Percentiles rank a stretch among this genome's conserved stretches.
Evolutionary conservation across 2,329 filamentous ascomycete genomes (phyloP).

Genomic region (Xylariomycetidae sp.): DNA sequence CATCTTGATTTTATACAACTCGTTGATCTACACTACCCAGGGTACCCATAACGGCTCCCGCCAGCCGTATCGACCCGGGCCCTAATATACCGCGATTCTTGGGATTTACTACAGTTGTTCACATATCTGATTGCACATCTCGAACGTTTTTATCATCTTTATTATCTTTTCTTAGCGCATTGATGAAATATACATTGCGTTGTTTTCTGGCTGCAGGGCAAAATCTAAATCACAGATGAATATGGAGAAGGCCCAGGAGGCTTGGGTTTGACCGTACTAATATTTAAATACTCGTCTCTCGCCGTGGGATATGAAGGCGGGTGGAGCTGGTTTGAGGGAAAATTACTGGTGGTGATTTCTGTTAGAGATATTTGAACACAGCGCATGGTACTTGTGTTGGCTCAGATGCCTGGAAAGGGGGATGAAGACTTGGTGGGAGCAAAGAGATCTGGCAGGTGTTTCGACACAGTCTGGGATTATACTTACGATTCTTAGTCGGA

Average conservation of each 20-base stretch:
- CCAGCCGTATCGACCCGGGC: too few relatives aligned
- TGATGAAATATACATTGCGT: slow-evolving; percentile 27
- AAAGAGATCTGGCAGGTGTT: too few relatives aligned
- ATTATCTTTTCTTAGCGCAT: slow-evolving; percentile 20
- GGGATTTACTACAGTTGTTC: slow-evolving; percentile 15
- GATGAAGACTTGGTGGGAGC: too few relatives aligned
- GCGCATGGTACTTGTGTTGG: background rate
- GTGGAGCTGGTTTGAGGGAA: slow-evolving; percentile 22
- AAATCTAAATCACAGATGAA: slow-evolving; percentile 28
- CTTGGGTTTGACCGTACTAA: slow-evolving; percentile 30
- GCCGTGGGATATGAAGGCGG: slow-evolving; percentile 20
- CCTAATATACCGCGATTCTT: slow-evolving; percentile 16
- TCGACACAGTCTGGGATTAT: too few relatives aligned
- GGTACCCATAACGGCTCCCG: too few relatives aligned
- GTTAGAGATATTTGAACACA: background rate
- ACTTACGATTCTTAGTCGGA: too few relatives aligned
- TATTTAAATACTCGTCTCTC: slow-evolving; percentile 24
- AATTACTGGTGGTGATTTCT: slow-evolving; percentile 13
- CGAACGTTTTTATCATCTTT: slow-evolving; percentile 15
- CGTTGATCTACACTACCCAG: background rate
- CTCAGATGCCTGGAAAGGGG: background rate
- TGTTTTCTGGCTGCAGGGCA: slow-evolving; percentile 25
- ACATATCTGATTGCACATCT: slow-evolving; percentile 12
- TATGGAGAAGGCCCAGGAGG: slow-evolving; percentile 34
- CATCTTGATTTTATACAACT: slow-evolving; percentile 29